These are phyloP conservation scores for Albizia julibrissin DNA, from an alignment of 306 rosid species.

Conservation along the genomic window DNA sequence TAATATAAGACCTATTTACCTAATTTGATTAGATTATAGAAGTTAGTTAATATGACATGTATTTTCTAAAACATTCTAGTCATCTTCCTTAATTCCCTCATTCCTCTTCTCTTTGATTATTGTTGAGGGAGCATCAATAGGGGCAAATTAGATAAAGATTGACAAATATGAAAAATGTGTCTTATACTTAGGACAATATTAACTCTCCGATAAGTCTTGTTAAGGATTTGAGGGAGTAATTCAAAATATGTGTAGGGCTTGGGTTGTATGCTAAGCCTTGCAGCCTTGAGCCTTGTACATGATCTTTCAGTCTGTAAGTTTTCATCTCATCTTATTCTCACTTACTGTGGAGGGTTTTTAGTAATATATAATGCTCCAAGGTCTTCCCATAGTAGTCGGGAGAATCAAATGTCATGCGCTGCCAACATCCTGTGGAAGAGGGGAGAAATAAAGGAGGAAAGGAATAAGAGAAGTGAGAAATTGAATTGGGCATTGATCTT, in stretches of 20 bases:
- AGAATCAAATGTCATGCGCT: background rate
- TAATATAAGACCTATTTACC: no score
- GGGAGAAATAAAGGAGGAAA: background rate
- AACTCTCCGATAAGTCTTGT: no score
- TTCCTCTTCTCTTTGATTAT: no score
- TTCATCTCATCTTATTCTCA: background rate
- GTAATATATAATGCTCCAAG: background rate
- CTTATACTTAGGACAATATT: no score
- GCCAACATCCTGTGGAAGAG: background rate
- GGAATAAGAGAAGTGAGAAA: background rate
- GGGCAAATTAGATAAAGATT: no score
- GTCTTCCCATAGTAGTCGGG: background rate
- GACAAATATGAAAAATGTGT: no score
- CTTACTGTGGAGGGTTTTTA: background rate
- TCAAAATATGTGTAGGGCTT: background rate
- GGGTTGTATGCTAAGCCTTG: background rate
- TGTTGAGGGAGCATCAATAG: no score
- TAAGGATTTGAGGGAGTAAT: no score
- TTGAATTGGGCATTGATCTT: background rate
- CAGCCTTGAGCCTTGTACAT: background rate
- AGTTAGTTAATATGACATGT: no score
- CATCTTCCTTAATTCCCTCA: no score
- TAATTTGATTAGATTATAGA: no score
- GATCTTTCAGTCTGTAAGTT: background rate
- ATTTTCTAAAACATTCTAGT: no score